Percentiles rank a stretch among this genome's conserved stretches.
Conservation (phyloP, 2,329 filamentous ascomycete genomes). For the Pyricularia sp. region DNA sequence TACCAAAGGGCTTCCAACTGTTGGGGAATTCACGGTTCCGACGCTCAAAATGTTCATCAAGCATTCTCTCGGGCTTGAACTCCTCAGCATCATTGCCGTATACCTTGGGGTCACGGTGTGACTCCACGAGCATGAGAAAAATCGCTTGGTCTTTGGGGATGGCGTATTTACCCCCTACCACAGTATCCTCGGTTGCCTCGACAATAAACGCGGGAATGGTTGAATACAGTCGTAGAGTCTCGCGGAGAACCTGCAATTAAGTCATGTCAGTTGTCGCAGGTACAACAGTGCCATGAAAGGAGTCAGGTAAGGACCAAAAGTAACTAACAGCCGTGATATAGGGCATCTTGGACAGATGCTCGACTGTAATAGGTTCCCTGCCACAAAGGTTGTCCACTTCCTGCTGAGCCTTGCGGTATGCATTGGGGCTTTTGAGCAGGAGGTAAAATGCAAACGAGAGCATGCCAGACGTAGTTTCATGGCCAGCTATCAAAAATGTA, state of each 20-base stretch:
- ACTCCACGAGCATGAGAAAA: slow-evolving; percentile 31
- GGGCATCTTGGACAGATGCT: slow-evolving; percentile 53
- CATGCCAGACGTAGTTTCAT: slow-evolving; percentile 62
- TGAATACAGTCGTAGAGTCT: slow-evolving; percentile 54
- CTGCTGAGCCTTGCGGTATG: slow-evolving; percentile 50
- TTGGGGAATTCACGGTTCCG: slow-evolving; percentile 46
- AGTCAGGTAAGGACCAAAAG: background rate
- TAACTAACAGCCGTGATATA: slow-evolving; percentile 50
- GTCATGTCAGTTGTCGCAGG: background rate
- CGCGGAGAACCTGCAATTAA: slow-evolving; percentile 40
- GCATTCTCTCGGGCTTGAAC: slow-evolving; percentile 54
- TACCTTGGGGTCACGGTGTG: slow-evolving; percentile 46
- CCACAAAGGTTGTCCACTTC: slow-evolving; percentile 61
- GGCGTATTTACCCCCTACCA: slow-evolving; percentile 39
- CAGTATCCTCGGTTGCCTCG: slow-evolving; percentile 36
- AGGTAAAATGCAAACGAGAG: slow-evolving; percentile 58
- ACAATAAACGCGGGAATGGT: slow-evolving; percentile 51
- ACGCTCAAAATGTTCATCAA: slow-evolving; percentile 47
- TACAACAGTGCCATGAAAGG: background rate
- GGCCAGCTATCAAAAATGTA: slow-evolving; percentile 62
- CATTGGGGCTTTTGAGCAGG: slow-evolving; percentile 52
- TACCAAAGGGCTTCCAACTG: slow-evolving; percentile 44
- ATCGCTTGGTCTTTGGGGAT: slow-evolving; percentile 35
- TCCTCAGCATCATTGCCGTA: slow-evolving; percentile 47
- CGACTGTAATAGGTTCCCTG: slow-evolving; percentile 42